These are phyloP conservation scores for Pyricularia sp. DNA, from an alignment of 2,329 filamentous ascomycete genomes.

Conservation along the genomic window DNA sequence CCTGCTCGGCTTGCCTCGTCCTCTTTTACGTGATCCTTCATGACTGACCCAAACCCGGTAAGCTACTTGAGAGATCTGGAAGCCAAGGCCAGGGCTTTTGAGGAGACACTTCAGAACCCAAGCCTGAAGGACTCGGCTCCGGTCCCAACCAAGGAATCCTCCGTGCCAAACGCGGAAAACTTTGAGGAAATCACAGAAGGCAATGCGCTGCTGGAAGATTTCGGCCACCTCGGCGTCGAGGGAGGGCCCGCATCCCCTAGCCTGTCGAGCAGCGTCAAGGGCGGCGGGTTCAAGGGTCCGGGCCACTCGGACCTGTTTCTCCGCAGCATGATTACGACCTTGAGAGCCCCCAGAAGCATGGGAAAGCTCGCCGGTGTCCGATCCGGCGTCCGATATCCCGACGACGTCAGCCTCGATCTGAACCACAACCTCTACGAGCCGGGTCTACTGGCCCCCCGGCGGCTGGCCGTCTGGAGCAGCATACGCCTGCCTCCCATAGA, in stretches of 20 bases:
- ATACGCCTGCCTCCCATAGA: slow-evolving; percentile 19
- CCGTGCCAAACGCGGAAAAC: slow-evolving; percentile 6
- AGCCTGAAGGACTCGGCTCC: not conserved
- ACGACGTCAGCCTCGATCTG: slow-evolving; percentile 21
- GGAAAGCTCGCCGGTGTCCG: slow-evolving; percentile 7
- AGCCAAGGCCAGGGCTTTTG: slow-evolving; percentile 20
- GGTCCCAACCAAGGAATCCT: slow-evolving; percentile 8
- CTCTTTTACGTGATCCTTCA: too few relatives aligned
- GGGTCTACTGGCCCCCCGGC: slow-evolving; percentile 22
- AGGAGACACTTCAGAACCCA: slow-evolving; percentile 8
- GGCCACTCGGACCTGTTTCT: slow-evolving; percentile 29
- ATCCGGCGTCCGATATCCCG: slow-evolving; percentile 9
- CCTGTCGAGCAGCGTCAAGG: slow-evolving; percentile 7
- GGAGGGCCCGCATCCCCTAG: not conserved
- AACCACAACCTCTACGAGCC: slow-evolving; percentile 24
- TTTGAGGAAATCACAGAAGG: slow-evolving; percentile 22
- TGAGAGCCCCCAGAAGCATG: slow-evolving; percentile 17
- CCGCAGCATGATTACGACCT: slow-evolving; percentile 21
- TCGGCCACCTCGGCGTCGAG: slow-evolving; percentile 12
- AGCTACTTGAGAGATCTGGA: slow-evolving; percentile 25
- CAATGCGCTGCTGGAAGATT: slow-evolving; percentile 22
- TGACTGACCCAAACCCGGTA: slow-evolving; percentile 8
- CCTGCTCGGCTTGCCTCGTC: too few relatives aligned
- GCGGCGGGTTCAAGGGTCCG: slow-evolving; percentile 22
- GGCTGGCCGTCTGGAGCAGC: slow-evolving; percentile 13